Conservation (phyloP, 2,329 filamentous ascomycete genomes). For the Alternaria tenuissima region DNA sequence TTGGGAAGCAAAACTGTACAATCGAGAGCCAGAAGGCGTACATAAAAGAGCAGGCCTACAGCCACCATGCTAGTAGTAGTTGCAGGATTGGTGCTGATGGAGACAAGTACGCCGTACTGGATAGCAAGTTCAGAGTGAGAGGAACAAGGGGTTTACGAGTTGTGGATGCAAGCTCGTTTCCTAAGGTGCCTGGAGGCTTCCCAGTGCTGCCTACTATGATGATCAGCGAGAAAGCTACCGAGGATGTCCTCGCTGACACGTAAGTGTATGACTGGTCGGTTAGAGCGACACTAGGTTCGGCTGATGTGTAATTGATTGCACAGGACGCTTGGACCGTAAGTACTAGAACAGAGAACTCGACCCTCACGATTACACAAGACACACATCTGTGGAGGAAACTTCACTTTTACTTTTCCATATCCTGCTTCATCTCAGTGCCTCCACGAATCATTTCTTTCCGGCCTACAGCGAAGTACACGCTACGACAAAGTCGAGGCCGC, state of each 20-base stretch:
- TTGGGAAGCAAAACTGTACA: too few species aligned
- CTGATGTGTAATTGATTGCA: neutral
- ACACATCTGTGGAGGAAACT: neutral
- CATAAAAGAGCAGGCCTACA: too few species aligned
- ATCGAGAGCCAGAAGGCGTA: too few species aligned
- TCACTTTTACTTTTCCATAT: neutral
- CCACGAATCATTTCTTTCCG: neutral
- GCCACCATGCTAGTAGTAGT: too few species aligned
- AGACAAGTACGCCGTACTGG: neutral
- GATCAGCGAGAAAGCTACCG: neutral
- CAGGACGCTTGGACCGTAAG: neutral
- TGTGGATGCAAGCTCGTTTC: neutral
- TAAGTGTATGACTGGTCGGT: too few species aligned
- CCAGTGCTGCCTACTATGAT: slow-evolving; percentile 5
- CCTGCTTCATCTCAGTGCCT: neutral
- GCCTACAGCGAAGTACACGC: neutral
- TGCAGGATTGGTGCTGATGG: too few species aligned
- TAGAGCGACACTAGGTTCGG: neutral
- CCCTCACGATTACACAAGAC: neutral
- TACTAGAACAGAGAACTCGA: neutral
- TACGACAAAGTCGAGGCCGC: neutral
- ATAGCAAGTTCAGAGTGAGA: neutral
- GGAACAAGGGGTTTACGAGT: slow-evolving; percentile 48
- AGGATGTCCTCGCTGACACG: neutral
- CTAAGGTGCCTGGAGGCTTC: neutral